Evolutionary conservation across 83 land plant genomes (phyloP), one percentile per base, ranked within the genome.

Genomic region (Isoetes engelmannii): DNA sequence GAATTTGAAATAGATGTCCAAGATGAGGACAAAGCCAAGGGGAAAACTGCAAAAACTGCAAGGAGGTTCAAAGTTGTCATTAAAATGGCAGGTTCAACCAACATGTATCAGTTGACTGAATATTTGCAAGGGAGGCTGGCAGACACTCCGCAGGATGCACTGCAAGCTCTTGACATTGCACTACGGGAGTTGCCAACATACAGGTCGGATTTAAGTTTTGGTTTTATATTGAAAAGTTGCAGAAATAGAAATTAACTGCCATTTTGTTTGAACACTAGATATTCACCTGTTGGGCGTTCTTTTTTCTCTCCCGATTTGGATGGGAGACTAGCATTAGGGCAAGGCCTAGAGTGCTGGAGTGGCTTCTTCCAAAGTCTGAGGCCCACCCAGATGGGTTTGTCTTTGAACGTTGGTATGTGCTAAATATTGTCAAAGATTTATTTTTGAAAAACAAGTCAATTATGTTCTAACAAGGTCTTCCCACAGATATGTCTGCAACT

Each of bases 401-500:
- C 97, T 8, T 82, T 92, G 4, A 92, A 92, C 71, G 89, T 92
- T 67, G 97, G 97, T 89, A 77, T 17, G 62, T 50, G 18, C 62
- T 37, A 17, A 2, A 18, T 13, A 4, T 18, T 59, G 1, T 19
- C 18, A 7, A 8, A 28, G 37, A 28, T 28, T 28, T 28, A 28
- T 28, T 28, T 28, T 28, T 28, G 37, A 28, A n/a, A n/a, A 0
- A 28, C 37, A 28, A 57, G 8, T 9, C 56, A 62, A 6, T 7
- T 63, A 4, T 67, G 75, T 28, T 28, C 2, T 28, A 2, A 28
- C 37, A 28, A 28, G 2, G 37, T 28, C 37, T 28, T 28, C 37
- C 2, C 37, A n/a, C 77, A 92, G 97, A 92, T 67, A 92, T 92
- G 97, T 85, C 96, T n/a, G 83, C 97, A 37, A 89, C 91, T 47